phyloP scores from a whole-genome alignment of 805 yeast genomes.

The Metschnikowia similis region DNA sequence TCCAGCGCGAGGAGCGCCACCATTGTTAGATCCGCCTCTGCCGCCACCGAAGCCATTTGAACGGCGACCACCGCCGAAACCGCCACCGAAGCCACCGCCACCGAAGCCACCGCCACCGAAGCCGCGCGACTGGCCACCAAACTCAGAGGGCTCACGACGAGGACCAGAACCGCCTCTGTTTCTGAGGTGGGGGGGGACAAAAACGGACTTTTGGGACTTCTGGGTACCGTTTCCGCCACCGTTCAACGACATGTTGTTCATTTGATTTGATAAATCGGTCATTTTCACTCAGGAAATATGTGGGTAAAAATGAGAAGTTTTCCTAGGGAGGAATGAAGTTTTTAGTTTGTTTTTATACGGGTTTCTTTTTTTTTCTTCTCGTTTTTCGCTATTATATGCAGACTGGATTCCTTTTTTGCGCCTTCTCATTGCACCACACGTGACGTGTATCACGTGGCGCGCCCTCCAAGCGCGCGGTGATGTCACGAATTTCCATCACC shows the following conservation, averaged over 20 bases:
- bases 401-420: slow-evolving; percentile 1
- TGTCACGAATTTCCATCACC: not conserved
- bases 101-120: slow-evolving; percentile 11
- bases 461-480: not conserved
- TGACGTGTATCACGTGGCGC: not conserved
- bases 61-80: slow-evolving; percentile 22
- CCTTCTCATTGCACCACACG: slow-evolving; percentile 4
- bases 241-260: slow-evolving; percentile 52
- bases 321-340: slow-evolving; percentile 1
- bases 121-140: slow-evolving; percentile 13
- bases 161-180: slow-evolving; percentile 29
- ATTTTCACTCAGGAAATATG: slow-evolving; percentile 28
- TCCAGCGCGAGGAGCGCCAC: slow-evolving; percentile 39
- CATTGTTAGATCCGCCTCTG: slow-evolving; percentile 14
- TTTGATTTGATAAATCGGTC: slow-evolving; percentile 56
- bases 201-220: slow-evolving; percentile 17
- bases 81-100: slow-evolving; percentile 9
- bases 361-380: slow-evolving; percentile 3
- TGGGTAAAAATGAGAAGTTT: not conserved
- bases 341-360: not conserved
- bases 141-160: slow-evolving; percentile 28
- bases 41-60: slow-evolving; percentile 26
- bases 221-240: slow-evolving; percentile 26
- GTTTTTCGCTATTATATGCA: slow-evolving; percentile 4
- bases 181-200: slow-evolving; percentile 33